Base-by-base conservation (phyloP, 441 rosid species). In the Adansonia grandidieri region DNA sequence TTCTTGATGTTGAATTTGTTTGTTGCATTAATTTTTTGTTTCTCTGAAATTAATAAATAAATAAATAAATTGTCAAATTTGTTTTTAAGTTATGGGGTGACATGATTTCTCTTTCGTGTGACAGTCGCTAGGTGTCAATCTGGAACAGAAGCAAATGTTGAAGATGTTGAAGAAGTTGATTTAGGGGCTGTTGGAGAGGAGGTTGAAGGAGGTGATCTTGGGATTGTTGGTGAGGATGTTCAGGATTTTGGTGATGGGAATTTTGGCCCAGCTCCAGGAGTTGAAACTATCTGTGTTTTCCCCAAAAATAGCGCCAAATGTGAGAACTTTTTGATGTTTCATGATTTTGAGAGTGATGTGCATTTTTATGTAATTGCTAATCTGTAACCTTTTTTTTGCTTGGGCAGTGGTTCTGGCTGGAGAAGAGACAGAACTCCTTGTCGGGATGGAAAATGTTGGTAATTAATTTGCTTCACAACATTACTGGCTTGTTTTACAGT, bases 381-480 rank as follows among this genome's bases (percentile, higher is more conserved):
- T 10, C 6, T 1, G 50, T n/a, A 54, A 37, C 50, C 1, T 1
- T 1, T 32, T 37, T 53, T n/a, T 75, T 75, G 3, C 83, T 44
- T 50, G 71, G 58, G 84, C 92, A 97, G 98, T 91, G 86, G 92
- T 93, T 66, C 72, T 86, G 19, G 98, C 98, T 74, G 99, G 99
- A 73, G 97, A 92, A 84, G 95, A 92, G 80, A 82, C 93, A 75
- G 97, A 93, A 81, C 83, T 94, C 40, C 92, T 97, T 51, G 95
- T 92, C 83, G 98, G 93, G 79, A 53, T 96, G 73, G 95, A 89
- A 83, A 96, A 96, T 80, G 95, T 89, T 77, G 99, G 99, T 97
- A 91, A 71, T 76, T 65, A 44, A 62, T 48, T 74, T 15, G 5
- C 80, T 76, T 53, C 56, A 10, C 37, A 62, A 47, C 28, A 48